Evolutionary conservation across 2,329 filamentous ascomycete species (phyloP), one percentile per base, ranked within the genome.

Genomic region (Alternaria infectoria): DNA sequence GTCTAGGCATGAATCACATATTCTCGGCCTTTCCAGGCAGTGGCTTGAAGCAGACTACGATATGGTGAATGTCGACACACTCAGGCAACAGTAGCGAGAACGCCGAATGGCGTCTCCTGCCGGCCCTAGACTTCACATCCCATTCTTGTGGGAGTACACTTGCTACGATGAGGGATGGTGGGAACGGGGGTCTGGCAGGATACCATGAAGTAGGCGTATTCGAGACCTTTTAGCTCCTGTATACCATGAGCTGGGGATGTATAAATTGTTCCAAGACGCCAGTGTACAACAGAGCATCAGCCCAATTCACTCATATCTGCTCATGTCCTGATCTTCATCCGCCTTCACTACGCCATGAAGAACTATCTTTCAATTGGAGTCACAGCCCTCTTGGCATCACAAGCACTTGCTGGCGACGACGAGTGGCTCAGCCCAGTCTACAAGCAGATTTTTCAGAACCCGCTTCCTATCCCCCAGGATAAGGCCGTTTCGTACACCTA

Each of bases 381-480:
- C 43, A 57, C 59, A n/a, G 67, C 67, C 23, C 43, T 69, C 17
- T 54, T 71, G 30, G 67, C 62, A 47, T 64, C 57, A 12, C 64
- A 66, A 21, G 65, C 62, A 28, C 45, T 70, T 17, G 71, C 70
- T 25, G 69, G 66, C 23, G 71, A 74, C 46, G 47, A 67, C 40
- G 43, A 73, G 11, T 76, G 72, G 72, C 44, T 73, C 25, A 76
- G 74, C 43, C 79, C 80, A 1, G 74, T 72, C 11, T 81, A 81
- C 63, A 70, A 72, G 21, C 66, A 75, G 58, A 74, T 82, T 36
- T 82, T 75, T 60, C 66, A 76, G 50, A 70, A 78, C 5, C 73
- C 81, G 12, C 77, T 86, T 2, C 83, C 83, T 2, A 82, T 83
- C 13, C 83, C 83, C 15, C 81, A 82, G 2, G 60, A 81, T 17